Evolutionary conservation across 2,329 filamentous ascomycete species (phyloP).

Genomic region (Trichophyton benhamiae): DNA sequence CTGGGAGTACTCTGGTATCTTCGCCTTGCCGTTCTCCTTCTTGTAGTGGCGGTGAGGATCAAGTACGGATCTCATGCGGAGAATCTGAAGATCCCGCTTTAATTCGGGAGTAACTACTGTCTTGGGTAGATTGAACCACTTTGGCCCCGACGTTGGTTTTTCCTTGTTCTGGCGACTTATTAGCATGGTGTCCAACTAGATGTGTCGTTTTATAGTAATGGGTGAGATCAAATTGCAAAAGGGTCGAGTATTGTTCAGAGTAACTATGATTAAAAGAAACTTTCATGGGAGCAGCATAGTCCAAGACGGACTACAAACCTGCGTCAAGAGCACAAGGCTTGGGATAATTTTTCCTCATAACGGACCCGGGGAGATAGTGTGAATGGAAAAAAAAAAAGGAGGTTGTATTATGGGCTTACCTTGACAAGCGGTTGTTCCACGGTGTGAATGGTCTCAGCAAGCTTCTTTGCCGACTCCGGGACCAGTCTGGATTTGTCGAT

Average conservation of each 20-base stretch:
- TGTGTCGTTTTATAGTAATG: neutral
- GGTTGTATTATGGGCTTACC: slow-evolving; percentile 34
- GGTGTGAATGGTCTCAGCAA: slow-evolving; percentile 39
- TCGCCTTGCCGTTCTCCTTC: slow-evolving; percentile 61
- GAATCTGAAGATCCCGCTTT: slow-evolving; percentile 76
- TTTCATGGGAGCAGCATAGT: slow-evolving; percentile 60
- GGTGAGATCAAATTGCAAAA: neutral
- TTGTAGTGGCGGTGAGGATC: slow-evolving; percentile 87
- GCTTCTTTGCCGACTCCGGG: slow-evolving; percentile 30
- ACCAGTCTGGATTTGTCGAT: slow-evolving; percentile 40
- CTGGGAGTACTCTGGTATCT: slow-evolving; percentile 71
- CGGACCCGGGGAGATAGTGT: slow-evolving; percentile 17
- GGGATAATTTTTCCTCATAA: slow-evolving; percentile 68
- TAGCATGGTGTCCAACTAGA: slow-evolving; percentile 4
- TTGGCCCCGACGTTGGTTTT: slow-evolving; percentile 58
- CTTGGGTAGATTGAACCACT: slow-evolving; percentile 81
- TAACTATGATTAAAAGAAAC: slow-evolving; percentile 55
- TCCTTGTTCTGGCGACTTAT: slow-evolving; percentile 26
- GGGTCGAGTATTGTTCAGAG: slow-evolving; percentile 46
- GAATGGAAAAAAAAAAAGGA: neutral
- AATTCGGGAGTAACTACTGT: slow-evolving; percentile 74
- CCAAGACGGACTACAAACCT: slow-evolving; percentile 67
- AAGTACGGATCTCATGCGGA: slow-evolving; percentile 78
- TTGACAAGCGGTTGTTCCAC: slow-evolving; percentile 40
- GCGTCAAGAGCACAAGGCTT: slow-evolving; percentile 54